Base-by-base conservation (phyloP, 1,139 yeast genomes). In the Kurtzmaniella natalensis region DNA sequence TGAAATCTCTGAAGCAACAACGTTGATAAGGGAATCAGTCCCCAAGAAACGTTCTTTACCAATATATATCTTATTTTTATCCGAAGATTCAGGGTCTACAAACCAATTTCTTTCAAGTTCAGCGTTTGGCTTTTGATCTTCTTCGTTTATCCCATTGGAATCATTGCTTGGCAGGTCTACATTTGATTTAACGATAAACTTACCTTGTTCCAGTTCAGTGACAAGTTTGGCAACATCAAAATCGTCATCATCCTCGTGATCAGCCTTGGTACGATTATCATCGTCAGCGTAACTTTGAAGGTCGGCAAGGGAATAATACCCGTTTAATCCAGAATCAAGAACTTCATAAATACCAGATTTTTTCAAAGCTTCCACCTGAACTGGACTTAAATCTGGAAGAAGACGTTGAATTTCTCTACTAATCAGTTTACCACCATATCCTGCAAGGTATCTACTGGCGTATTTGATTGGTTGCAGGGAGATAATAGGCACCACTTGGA, bases 1-100 rank as follows among this genome's bases (percentile, higher is more conserved):
- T 38, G 77, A 78, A 3, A 85, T 72, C 6, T 73, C 72, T 23
- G 60, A 61, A 2, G 83, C 70, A 16, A 89, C 66, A 18, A 56
- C 50, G 5, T 62, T 65, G 28, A 89, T 68, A 35, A 92, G 66
- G 22, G 59, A 64, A 32, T 72, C 76, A 21, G 83, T 64, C 1
- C 96, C 96, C 50, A 76, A 81, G 59, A 92, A 92, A 46, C 98
- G 70, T 57, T 88, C 95, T 41, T 80, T 83, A 5, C 97, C 97
- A 7, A 92, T 78, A 17, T 64, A 64, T 13, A 84, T 52, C 36
- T 63, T 63, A 33, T 72, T 65, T 1, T 83, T 81, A 8, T 72
- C 55, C 7, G 45, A 42, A 18, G 16, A 13, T 8, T 60, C 59
- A 4, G 66, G 57, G 53, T 83, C 95, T 20, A 65, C 55, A 51